Evolutionary conservation across 139 green algal genomes (phyloP), one percentile per base, ranked within the genome.

Genomic region (Asterochloris sp.): DNA sequence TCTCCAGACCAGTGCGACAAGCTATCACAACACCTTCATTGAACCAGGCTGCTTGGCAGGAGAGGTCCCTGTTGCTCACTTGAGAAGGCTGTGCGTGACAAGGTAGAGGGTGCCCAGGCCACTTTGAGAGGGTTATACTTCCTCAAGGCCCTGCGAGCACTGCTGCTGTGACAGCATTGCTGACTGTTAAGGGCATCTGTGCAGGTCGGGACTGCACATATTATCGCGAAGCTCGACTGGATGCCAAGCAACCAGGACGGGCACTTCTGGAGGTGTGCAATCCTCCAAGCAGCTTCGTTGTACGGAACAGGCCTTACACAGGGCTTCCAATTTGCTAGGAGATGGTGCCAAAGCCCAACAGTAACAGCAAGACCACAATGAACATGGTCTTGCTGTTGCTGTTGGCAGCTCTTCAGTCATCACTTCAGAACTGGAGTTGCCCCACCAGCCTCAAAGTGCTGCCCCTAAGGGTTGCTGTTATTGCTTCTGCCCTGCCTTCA

Each of bases 131-230:
- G 4, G 2, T 2, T 54, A 54, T 54, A 54, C 38, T 54, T 10
- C 6, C 38, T 54, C 38, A 54, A 2, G 38, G 38, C 6, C 38
- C 38, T 54, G 38, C 38, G 6, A 54, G 38, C 38, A 6, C 38
- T 54, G 38, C 38, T 10, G 38, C 24, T 76, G 69, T 76, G 69
- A 28, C 26, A 28, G 14, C 69, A 26, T 27, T 74, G 77, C 76
- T 71, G 66, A 26, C 66, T 26, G 66, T 10, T 8, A 71, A 23
- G 1, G 66, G 19, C 21, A 71, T 4, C 66, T 71, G n/a, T 74
- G 79, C 84, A 62, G 88, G 89, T 1, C 88, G 94, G 10, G 89
- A 96, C 86, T 98, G 95, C 83, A 98, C 90, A 27, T 98, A 98
- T 82, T 98, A 95, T 81, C 78, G 82, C 0, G 79, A 92, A 74